Evolutionary conservation across 345 rosid genomes (phyloP).

Genomic region (Arabidopsis suecica): DNA sequence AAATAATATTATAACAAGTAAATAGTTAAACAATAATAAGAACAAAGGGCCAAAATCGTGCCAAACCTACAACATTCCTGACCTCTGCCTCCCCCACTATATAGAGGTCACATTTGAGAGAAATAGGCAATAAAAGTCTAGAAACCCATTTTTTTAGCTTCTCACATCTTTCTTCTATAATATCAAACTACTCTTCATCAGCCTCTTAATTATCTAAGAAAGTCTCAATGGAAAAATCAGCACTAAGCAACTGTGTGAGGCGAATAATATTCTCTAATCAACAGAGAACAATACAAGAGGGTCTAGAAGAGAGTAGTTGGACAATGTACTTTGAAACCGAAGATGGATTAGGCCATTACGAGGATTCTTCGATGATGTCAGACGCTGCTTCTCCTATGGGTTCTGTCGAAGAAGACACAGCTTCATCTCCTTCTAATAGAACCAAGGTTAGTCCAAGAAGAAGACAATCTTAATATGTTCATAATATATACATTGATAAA

Average conservation of each 20-base stretch:
- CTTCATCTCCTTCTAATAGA: conserved; percentile 45
- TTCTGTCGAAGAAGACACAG: conserved; percentile 43
- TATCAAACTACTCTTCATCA: conserved; percentile 13
- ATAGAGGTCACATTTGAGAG: conserved; percentile 34
- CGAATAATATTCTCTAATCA: conserved; percentile 28
- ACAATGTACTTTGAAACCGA: conserved; percentile 45
- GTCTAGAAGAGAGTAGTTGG: conserved; percentile 45
- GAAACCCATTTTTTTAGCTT: conserved; percentile 15
- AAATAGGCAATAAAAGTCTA: conserved; percentile 21
- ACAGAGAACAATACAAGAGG: conserved; percentile 32
- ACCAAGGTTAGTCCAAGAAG: conserved; percentile 39
- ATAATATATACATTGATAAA: conserved; percentile 4
- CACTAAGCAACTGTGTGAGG: conserved; percentile 38
- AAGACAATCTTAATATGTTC: neutral
- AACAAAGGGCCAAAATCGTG: conserved; percentile 27
- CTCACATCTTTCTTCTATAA: neutral
- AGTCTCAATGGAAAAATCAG: conserved; percentile 38
- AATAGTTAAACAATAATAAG: conserved; percentile 1
- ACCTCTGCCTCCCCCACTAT: conserved; percentile 20
- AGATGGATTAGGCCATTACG: conserved; percentile 30
- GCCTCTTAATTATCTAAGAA: conserved; percentile 18
- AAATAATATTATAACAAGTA: conserved; percentile 17
- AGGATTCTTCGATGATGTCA: conserved; percentile 43
- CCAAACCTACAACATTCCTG: conserved; percentile 29
- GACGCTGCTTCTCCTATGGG: conserved; percentile 46